Evolutionary conservation across 345 rosid species (phyloP).

Genomic region (Dipteronia dyeriana): DNA sequence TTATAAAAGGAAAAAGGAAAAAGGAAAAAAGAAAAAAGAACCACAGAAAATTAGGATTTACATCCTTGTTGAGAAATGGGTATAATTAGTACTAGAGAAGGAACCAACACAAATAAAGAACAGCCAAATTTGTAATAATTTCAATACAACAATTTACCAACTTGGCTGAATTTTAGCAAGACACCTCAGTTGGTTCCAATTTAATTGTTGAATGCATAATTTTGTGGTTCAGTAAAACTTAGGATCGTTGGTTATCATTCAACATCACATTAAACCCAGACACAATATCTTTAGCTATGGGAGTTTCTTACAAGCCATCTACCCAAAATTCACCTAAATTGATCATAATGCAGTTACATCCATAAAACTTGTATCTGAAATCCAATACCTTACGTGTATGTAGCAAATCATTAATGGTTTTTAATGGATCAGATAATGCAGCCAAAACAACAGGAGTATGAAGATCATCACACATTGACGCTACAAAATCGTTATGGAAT

Average conservation of each 20-base stretch:
- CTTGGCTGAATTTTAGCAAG: background rate
- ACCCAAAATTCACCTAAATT: background rate
- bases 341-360: background rate
- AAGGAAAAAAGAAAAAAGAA: background rate
- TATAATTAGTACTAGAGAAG: background rate
- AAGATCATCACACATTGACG: slow-evolving; percentile 95
- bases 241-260: background rate
- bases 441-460: slow-evolving; percentile 79
- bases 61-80: slow-evolving; percentile 2
- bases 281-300: background rate
- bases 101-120: background rate
- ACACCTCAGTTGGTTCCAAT: background rate
- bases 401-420: slow-evolving; percentile 76
- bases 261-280: background rate
- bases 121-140: background rate
- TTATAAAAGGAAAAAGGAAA: background rate
- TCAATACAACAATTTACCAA: background rate
- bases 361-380: slow-evolving; percentile 9
- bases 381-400: slow-evolving; percentile 74
- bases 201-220: background rate
- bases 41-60: background rate
- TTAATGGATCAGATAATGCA: slow-evolving; percentile 84
- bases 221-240: background rate
- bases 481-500: slow-evolving; percentile 54
- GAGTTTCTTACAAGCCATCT: slow-evolving; percentile 5